Conservation (phyloP, 495 filamentous ascomycete species). For the Penicillium bovifimosum region DNA sequence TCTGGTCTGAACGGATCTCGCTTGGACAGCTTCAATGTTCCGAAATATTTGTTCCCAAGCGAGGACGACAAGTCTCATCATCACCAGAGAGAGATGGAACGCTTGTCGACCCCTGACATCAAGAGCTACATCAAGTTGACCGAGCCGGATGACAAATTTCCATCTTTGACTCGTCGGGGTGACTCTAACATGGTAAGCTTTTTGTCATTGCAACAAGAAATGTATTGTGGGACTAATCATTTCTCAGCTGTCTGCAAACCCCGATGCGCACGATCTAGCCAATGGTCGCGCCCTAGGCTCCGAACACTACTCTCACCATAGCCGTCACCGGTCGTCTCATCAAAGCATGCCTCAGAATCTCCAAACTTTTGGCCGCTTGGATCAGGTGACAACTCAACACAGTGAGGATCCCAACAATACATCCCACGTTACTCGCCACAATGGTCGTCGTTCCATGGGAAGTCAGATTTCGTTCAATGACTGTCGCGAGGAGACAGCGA, state of each 20-base stretch:
- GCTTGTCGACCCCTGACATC: conserved; percentile 54
- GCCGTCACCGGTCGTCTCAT: conserved; percentile 71
- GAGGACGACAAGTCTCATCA: conserved; percentile 57
- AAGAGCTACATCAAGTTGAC: conserved; percentile 69
- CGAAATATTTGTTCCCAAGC: conserved; percentile 77
- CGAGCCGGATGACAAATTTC: conserved; percentile 74
- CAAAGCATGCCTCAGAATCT: conserved; percentile 70
- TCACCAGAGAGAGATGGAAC: conserved; percentile 43
- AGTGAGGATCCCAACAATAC: conserved; percentile 17
- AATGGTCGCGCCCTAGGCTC: conserved; percentile 61
- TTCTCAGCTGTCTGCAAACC: conserved; percentile 69
- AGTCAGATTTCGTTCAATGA: conserved; percentile 35
- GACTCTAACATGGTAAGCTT: conserved; percentile 63
- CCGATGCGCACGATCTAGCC: conserved; percentile 76
- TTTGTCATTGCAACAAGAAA: not conserved
- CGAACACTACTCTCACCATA: conserved; percentile 60
- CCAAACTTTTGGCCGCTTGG: conserved; percentile 34
- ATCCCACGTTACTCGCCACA: conserved; percentile 28
- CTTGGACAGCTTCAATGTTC: conserved; percentile 68
- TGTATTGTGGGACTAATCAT: not conserved
- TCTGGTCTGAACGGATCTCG: conserved; percentile 40
- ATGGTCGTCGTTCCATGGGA: conserved; percentile 54
- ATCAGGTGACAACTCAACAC: conserved; percentile 23
- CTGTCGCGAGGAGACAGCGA: conserved; percentile 21
- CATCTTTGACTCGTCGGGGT: conserved; percentile 68